phyloP scores from a whole-genome alignment of 78 protist species.

The Dictyostelium intermedium region DNA sequence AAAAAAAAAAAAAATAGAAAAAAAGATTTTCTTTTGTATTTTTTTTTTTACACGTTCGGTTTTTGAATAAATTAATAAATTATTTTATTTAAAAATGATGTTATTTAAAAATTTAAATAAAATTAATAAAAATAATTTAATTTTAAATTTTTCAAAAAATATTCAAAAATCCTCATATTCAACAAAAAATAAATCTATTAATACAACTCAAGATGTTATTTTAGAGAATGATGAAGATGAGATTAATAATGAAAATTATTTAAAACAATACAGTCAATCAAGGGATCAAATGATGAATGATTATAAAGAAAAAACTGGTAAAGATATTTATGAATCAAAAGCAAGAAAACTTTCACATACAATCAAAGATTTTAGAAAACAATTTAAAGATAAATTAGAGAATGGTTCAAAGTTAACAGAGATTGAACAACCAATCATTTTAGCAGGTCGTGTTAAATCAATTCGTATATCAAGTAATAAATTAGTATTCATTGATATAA shows the following conservation, averaged over 20 bases:
- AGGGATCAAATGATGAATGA: slow-evolving; percentile 54
- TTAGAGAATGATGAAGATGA: neutral
- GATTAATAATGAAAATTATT: neutral
- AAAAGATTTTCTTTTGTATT: neutral
- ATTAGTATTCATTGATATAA: slow-evolving; percentile 55
- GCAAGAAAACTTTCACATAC: slow-evolving; percentile 17
- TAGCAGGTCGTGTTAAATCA: slow-evolving; percentile 81
- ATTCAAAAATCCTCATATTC: neutral
- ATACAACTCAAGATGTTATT: neutral
- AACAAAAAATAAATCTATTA: neutral
- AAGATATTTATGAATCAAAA: slow-evolving; percentile 23
- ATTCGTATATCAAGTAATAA: slow-evolving; percentile 48
- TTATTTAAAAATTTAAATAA: neutral
- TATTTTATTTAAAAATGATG: neutral
- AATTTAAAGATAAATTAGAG: neutral
- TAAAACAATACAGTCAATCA: neutral
- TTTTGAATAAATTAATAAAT: neutral
- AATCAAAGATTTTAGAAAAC: neutral
- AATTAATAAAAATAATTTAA: neutral
- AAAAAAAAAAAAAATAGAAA: neutral
- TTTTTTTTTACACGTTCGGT: neutral
- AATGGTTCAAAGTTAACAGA: slow-evolving; percentile 27
- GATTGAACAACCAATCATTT: neutral
- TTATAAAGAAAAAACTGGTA: slow-evolving; percentile 21
- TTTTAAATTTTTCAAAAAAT: neutral